Percentiles rank a stretch among this genome's conserved stretches.
Conservation (phyloP, 2,329 filamentous ascomycete genomes). For the Helotiales sp. region DNA sequence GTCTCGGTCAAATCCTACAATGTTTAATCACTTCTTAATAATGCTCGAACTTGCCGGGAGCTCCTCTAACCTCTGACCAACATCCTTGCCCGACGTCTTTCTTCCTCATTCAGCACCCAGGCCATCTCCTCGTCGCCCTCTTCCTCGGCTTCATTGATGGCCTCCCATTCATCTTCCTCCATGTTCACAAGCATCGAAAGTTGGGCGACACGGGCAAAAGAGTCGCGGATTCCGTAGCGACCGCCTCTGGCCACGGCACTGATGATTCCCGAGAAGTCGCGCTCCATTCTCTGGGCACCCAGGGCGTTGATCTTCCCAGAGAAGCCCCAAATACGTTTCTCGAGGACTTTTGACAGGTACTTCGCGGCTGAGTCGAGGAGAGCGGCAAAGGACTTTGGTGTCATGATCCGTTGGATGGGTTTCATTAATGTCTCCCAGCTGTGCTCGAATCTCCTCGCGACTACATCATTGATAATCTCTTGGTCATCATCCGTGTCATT, state of each 20-base stretch:
- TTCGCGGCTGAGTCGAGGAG: constrained; percentile 75
- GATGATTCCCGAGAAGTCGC: constrained; percentile 81
- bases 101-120: constrained; percentile 75
- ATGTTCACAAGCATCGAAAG: constrained; percentile 88
- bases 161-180: constrained; percentile 96
- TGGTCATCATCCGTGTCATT: constrained; percentile 52
- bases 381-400: constrained; percentile 73
- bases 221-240: constrained; percentile 77
- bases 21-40: background rate
- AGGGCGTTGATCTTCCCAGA: constrained; percentile 77
- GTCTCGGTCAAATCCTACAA: constrained; percentile 12
- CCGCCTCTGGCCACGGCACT: constrained; percentile 67
- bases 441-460: constrained; percentile 79
- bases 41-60: background rate
- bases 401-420: constrained; percentile 85
- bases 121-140: constrained; percentile 68
- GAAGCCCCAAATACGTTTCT: constrained; percentile 85
- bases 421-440: constrained; percentile 86
- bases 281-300: constrained; percentile 81
- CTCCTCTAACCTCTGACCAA: constrained; percentile 58
- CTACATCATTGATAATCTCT: constrained; percentile 64
- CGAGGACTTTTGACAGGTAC: constrained; percentile 78
- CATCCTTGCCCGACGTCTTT: constrained; percentile 72
- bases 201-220: constrained; percentile 77
- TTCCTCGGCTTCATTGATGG: constrained; percentile 58